Evolutionary conservation across 441 rosid genomes (phyloP), one percentile per base, ranked within the genome.

Genomic region (Pelargonium myrrhifolium): DNA sequence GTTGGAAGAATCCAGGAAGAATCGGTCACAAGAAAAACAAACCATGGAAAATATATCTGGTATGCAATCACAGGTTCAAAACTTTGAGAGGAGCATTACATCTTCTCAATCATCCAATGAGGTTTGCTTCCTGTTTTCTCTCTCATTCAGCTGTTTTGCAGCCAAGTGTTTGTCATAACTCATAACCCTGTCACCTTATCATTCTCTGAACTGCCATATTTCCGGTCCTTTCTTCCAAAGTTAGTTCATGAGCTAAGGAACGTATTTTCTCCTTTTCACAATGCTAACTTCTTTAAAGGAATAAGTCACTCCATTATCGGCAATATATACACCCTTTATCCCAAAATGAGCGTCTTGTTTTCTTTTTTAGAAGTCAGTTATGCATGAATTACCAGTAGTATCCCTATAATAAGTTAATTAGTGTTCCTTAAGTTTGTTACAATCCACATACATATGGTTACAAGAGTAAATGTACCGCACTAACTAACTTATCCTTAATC

Each of bases 1-100:
- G 80, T 79, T 88, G 85, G 97, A 91, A 80, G 87, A 87, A 64
- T 86, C 78, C 66, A 86, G 78, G 78, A 89, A 69, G 71, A 69
- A 65, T 68, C 85, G 82, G 68, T 59, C 73, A 43, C 81, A 80
- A 76, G 93, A 86, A 78, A 86, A 85, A 70, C 82, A 75, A 64
- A 80, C 89, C 66, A 49, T 11, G 65, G 84, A 77, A 67, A 74
- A 68, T 76, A 76, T 77, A 61, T 78, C 84, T 73, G 75, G 67
- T 72, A 78, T 83, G 79, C 81, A 69, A 69, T 73, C 66, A 40
- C 82, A 83, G 78, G 73, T 75, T 74, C 81, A 76, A 75, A 80
- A 75, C 71, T 75, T 80, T 58, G 84, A 84, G 73, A 76, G 35
- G 8, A 74, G 65, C 47, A 37, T 68, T 22, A 64, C 77, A 47